These are phyloP conservation scores for Chaetomium globosum DNA, from an alignment of 2,329 filamentous ascomycete genomes.

Conservation along the genomic window DNA sequence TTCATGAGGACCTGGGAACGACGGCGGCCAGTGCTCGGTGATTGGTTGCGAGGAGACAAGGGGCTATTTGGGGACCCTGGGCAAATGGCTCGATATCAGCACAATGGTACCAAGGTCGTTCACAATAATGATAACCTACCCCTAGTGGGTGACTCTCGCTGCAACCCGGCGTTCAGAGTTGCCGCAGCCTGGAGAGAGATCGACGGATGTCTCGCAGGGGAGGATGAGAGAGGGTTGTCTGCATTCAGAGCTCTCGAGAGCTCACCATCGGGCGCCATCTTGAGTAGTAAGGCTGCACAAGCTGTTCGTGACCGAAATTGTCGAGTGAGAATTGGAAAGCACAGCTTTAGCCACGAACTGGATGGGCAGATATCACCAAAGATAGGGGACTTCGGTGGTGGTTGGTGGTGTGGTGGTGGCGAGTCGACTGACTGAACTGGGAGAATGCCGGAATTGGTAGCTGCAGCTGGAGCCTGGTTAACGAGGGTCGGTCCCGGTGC, in stretches of 20 bases:
- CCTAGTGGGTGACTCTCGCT: constrained; percentile 61
- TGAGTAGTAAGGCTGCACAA: constrained; percentile 36
- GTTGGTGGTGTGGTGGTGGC: background rate
- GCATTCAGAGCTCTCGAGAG: constrained; percentile 40
- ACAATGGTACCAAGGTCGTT: background rate
- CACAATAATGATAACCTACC: constrained; percentile 44
- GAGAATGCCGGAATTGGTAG: constrained; percentile 9
- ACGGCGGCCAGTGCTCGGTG: constrained; percentile 58
- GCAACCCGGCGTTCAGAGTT: constrained; percentile 75
- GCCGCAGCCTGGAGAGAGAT: constrained; percentile 75
- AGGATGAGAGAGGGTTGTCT: constrained; percentile 59
- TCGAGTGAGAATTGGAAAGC: constrained; percentile 57
- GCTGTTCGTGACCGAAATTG: background rate
- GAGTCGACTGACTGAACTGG: background rate
- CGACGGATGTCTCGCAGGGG: constrained; percentile 63
- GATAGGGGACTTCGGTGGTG: background rate
- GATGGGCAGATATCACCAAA: constrained; percentile 4
- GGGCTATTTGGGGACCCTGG: constrained; percentile 55
- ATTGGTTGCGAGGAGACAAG: constrained; percentile 51
- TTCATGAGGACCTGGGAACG: constrained; percentile 73
- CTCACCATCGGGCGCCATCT: constrained; percentile 41
- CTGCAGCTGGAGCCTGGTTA: constrained; percentile 4
- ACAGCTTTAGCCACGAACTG: constrained; percentile 5
- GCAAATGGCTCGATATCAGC: constrained; percentile 1
- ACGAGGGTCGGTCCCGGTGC: background rate